These are phyloP conservation scores for Podaxis sp. DNA, from an alignment of 768 basidiomycete species.

Conservation along the genomic window DNA sequence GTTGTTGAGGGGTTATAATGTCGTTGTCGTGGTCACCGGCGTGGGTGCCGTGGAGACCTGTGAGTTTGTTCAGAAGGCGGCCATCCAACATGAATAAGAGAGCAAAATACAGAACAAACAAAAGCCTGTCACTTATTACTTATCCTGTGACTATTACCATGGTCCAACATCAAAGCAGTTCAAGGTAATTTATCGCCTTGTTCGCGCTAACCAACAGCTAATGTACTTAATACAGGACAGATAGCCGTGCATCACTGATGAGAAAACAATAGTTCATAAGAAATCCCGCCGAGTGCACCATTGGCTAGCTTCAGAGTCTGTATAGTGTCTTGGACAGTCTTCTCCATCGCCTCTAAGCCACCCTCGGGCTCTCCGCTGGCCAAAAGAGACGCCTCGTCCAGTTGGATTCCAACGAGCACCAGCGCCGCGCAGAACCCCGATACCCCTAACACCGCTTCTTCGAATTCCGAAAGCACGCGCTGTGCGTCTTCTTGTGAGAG, in stretches of 20 bases:
- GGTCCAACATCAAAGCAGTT: conserved; percentile 4
- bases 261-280: background rate
- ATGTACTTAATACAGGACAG: background rate
- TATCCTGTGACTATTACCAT: background rate
- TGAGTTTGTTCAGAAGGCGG: conserved; percentile 9
- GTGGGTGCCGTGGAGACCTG: background rate
- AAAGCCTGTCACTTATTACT: background rate
- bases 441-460: background rate
- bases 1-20: background rate
- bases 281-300: background rate
- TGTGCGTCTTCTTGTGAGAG: background rate
- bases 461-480: background rate
- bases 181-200: background rate
- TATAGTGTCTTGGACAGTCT: background rate
- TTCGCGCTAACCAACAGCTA: background rate
- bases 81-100: conserved; percentile 13
- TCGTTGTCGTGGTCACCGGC: background rate
- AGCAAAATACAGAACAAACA: conserved; percentile 5
- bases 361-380: background rate
- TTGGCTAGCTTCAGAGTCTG: background rate
- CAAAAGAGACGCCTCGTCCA: background rate
- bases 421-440: background rate
- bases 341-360: background rate
- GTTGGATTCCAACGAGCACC: background rate
- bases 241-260: background rate